Evolutionary conservation across 805 yeast species (phyloP).

Genomic region (Candida nanaspora): DNA sequence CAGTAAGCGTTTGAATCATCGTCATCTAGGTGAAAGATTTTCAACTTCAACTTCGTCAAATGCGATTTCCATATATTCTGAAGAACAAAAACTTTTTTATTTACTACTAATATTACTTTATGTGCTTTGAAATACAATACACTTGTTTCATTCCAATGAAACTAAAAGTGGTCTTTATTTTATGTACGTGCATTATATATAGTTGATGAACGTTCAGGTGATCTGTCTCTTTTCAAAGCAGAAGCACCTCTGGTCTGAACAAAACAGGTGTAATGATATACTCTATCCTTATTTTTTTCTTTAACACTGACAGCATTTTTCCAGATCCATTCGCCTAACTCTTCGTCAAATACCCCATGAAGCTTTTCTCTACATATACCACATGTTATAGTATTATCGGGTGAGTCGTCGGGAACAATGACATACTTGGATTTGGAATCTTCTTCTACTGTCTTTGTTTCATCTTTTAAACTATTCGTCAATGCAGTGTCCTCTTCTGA

Average conservation of each 20-base stretch:
- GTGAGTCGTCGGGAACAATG: conserved; percentile 57
- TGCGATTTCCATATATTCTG: too few relatives aligned
- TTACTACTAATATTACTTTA: too few relatives aligned
- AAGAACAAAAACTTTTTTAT: too few relatives aligned
- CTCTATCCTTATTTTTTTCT: conserved; percentile 24
- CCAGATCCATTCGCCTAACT: conserved; percentile 80
- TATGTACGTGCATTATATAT: neutral
- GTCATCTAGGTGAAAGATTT: too few relatives aligned
- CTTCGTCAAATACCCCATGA: conserved; percentile 62
- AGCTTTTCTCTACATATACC: conserved; percentile 66
- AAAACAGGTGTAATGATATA: conserved; percentile 64
- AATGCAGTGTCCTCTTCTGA: conserved; percentile 8
- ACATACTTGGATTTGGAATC: conserved; percentile 44
- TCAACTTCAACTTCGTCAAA: too few relatives aligned
- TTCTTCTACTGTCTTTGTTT: conserved; percentile 13
- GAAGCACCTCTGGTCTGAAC: conserved; percentile 41
- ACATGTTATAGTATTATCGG: conserved; percentile 51
- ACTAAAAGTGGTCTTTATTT: too few relatives aligned
- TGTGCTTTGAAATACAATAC: too few relatives aligned
- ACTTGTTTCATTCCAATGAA: too few relatives aligned
- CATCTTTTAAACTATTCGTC: neutral
- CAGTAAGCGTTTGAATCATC: too few relatives aligned
- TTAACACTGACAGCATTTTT: conserved; percentile 49
- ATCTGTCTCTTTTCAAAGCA: conserved; percentile 18
- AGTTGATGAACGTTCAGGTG: conserved; percentile 15